Base-by-base conservation (phyloP, 2,329 filamentous ascomycete genomes). In the Calonectria fujianensis region DNA sequence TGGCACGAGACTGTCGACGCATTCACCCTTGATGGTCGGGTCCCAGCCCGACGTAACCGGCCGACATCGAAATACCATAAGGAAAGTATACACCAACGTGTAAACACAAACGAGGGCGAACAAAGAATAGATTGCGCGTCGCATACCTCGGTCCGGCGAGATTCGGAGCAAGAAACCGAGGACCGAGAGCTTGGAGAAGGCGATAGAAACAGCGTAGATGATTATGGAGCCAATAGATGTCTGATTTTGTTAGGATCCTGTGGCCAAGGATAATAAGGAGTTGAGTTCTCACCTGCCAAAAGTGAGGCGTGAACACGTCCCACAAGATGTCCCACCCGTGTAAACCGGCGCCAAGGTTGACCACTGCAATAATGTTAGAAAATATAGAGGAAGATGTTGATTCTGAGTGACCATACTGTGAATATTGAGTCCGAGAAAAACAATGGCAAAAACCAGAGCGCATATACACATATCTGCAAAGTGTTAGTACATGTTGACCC, bases 121-220 rank as follows among this genome's bases (percentile, higher is more conserved):
- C 20, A 72, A 72, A 16, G 57, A 48, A 72, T 77, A 70, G 1
- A 82, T 80, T 4, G 75, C 73, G 29, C 77, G 72, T 48, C 78
- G 80, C 32, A 82, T 77, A n/a, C 72, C 24, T 35, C 72, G 71
- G 14, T 79, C 75, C 5, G 80, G 80, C 0, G 77, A 82, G 57
- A 89, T 87, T 35, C 88, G 83, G 16, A 89, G 83, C 64, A 89
- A 89, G 72, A 88, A 88, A 73, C 84, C 84, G 1, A 89, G 80
- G 37, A 89, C 87, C 0, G 87, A 89, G 0, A 84, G 80, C 75
- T 89, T 89, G 65, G 88, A 83, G 24, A 82, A 80, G 18, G 82
- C 82, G 11, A 89, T 73, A 24, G 83, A 84, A 14, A 82, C 74
- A 35, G 87, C 87, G 75, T 88, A 89, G 29, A 85, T 82, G 51